Base-by-base conservation (phyloP, 306 rosid species). In the Aeschynomene evenia region DNA sequence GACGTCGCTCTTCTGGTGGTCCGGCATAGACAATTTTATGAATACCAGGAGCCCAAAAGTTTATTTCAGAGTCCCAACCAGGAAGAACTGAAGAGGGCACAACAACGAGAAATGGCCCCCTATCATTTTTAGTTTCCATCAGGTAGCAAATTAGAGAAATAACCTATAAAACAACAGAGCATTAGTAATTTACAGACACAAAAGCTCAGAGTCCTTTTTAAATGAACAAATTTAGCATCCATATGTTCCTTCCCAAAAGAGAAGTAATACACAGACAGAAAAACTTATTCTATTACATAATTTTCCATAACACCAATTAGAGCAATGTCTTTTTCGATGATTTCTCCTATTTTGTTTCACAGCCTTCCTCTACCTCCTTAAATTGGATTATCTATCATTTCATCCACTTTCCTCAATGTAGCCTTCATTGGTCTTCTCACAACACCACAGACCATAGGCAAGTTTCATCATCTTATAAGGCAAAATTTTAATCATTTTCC, bases 81-180 rank as follows among this genome's bases (percentile, higher is more conserved):
- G 99, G 97, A 73, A 95, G 83, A 67, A 95, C 99, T 24, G 99
- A 91, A 58, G 99, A 95, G 53, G 99, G 99, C 46, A 95, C 99
- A 36, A 95, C 99, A 78, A 95, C 97, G 43, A 95, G 95, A 79
- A 91, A 95, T 16, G 99, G 99, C 55, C 99, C 99, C 82, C 97
- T 83, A 71, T 95, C 99, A 74, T 91, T 89, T 84, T 95, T 95
- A 46, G 93, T 77, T 71, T 91, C 99, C 99, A 95, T 95, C 83
- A 95, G 90, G 85, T 95, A 91, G 79, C 97, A 91, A 63, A 95
- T 95, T 55, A 95, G 84, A 73, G 99, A 81, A 80, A 95, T 95
- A 77, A 95, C 99, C 99, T 95, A 75, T 9, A 53, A 66, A 73
- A 60, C 5, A 71, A 21, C 73, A 50, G 55, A 15, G 55, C 29